Evolutionary conservation across 2,329 filamentous ascomycete species (phyloP).

Genomic region (Nigrospora sphaerica): DNA sequence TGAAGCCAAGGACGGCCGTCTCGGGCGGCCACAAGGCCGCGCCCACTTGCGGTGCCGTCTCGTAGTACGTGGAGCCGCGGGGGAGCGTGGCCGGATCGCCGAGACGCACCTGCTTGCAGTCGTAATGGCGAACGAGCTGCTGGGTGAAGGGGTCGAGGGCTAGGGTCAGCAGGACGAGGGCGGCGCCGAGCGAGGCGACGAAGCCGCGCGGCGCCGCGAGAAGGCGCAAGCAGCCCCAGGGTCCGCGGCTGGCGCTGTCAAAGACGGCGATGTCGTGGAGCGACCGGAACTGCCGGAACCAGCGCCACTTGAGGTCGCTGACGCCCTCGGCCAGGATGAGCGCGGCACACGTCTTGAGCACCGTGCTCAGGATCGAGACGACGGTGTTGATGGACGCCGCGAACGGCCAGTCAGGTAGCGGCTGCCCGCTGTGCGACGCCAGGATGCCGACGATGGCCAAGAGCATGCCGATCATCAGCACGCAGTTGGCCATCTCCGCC

Average conservation of each 20-base stretch:
- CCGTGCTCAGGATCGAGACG: not conserved
- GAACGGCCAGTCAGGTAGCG: not conserved
- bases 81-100: not conserved
- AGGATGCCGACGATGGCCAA: not conserved
- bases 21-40: not conserved
- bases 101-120: not conserved
- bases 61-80: not conserved
- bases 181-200: not conserved
- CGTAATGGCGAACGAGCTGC: not conserved
- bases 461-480: not conserved
- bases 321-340: not conserved
- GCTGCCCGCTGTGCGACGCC: not conserved
- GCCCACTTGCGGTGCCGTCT: not conserved
- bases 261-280: not conserved
- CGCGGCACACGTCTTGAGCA: not conserved
- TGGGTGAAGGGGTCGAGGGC: conserved; percentile 1
- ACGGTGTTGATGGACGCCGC: not conserved
- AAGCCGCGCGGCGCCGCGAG: not conserved
- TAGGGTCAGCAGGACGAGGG: not conserved
- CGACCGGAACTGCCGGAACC: not conserved
- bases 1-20: not conserved
- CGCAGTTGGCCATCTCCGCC: not conserved
- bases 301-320: conserved; percentile 1
- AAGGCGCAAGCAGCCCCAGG: not conserved
- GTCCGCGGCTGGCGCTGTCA: conserved; percentile 1